A percentile compares a stretch with the other conserved stretches of the same genome.
These are phyloP conservation scores for Adiantum capillusveneris DNA, from an alignment of 75 land plant species.

Conservation along the genomic window DNA sequence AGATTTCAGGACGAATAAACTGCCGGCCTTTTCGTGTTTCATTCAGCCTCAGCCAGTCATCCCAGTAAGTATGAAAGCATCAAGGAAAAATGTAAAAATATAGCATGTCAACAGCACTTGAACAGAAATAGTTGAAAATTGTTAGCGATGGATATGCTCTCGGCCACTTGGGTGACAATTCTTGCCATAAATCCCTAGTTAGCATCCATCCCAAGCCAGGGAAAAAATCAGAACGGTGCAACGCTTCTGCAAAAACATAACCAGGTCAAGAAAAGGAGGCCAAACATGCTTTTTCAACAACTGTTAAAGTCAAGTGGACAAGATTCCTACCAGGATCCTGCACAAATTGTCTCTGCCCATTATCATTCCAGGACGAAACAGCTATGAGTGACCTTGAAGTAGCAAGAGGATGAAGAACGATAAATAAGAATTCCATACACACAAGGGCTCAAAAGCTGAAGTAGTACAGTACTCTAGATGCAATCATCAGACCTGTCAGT, in stretches of 20 bases:
- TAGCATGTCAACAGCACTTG: neutral
- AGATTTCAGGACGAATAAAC: slow-evolving; percentile 93
- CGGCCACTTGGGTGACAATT: slow-evolving; percentile 95
- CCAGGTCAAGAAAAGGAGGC: no score
- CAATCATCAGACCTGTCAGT: slow-evolving; percentile 58
- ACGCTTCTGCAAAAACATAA: slow-evolving; percentile 50
- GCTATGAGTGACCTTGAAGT: slow-evolving; percentile 75
- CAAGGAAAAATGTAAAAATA: slow-evolving; percentile 34
- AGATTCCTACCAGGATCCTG: slow-evolving; percentile 62
- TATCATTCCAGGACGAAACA: slow-evolving; percentile 99
- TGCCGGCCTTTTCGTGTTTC: slow-evolving; percentile 80
- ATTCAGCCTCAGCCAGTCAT: slow-evolving; percentile 94
- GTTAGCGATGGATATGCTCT: slow-evolving; percentile 87
- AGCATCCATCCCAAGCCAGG: slow-evolving; percentile 99
- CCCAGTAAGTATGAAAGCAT: slow-evolving; percentile 83
- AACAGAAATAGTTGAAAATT: neutral
- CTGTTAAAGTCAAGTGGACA: neutral
- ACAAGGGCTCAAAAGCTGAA: neutral
- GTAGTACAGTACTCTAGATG: neutral
- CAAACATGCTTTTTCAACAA: no score
- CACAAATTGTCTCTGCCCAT: slow-evolving; percentile 95
- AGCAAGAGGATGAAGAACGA: neutral
- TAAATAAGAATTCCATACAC: neutral
- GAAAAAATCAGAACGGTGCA: slow-evolving; percentile 95
- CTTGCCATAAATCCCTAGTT: slow-evolving; percentile 69